Conservation (phyloP, 1,284 basidiomycete genomes). For the Ceratobasidium sp. region DNA sequence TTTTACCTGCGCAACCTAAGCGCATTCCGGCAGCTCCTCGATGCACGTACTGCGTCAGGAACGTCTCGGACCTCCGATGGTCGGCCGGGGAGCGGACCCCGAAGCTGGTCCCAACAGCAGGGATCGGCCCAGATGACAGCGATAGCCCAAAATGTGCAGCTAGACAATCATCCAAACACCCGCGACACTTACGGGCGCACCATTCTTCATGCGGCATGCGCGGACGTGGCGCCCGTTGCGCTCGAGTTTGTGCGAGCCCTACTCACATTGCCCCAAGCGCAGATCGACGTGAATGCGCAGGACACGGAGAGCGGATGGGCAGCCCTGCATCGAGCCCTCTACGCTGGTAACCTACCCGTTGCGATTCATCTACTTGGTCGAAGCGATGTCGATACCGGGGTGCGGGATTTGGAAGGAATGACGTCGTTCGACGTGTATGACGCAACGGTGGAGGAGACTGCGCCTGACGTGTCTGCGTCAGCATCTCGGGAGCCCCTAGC, state of each 20-base stretch:
- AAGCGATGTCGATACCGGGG: slow-evolving; percentile 76
- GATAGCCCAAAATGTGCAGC: slow-evolving; percentile 52
- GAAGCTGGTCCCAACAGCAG: slow-evolving; percentile 73
- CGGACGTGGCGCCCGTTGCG: slow-evolving; percentile 70
- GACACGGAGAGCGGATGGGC: slow-evolving; percentile 94
- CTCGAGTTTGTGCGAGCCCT: slow-evolving; percentile 86
- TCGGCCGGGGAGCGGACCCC: slow-evolving; percentile 63
- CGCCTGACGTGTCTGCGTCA: slow-evolving; percentile 64
- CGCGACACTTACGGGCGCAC: slow-evolving; percentile 81
- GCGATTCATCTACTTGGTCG: slow-evolving; percentile 84
- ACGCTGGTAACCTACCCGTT: slow-evolving; percentile 85
- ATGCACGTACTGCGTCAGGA: slow-evolving; percentile 60
- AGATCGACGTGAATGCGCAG: slow-evolving; percentile 83
- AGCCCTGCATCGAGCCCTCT: slow-evolving; percentile 91
- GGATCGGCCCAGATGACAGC: slow-evolving; percentile 59
- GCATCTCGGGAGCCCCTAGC: slow-evolving; percentile 78
- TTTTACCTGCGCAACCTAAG: slow-evolving; percentile 82
- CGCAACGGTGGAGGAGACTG: slow-evolving; percentile 81
- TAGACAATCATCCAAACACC: slow-evolving; percentile 74
- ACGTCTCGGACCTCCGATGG: slow-evolving; percentile 55
- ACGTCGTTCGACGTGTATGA: slow-evolving; percentile 96
- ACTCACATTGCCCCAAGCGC: slow-evolving; percentile 73
- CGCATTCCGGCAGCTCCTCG: slow-evolving; percentile 85
- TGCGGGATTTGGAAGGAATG: slow-evolving; percentile 93
- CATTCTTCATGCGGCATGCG: slow-evolving; percentile 86